Evolutionary conservation across 1,284 basidiomycete species (phyloP).

Genomic region (Lentinula novae-zelandiae): DNA sequence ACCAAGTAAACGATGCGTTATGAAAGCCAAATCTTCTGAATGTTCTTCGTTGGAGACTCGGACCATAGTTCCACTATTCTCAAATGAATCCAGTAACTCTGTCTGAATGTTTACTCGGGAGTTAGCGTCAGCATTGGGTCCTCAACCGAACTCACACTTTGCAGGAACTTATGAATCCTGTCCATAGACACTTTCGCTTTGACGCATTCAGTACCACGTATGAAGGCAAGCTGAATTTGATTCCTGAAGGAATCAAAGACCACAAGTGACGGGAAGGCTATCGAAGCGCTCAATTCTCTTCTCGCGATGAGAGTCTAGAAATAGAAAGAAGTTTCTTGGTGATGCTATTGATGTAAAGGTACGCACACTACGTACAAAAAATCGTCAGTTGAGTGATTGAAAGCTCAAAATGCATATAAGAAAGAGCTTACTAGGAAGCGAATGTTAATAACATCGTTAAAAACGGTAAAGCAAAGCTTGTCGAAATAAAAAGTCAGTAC

Average conservation of each 20-base stretch:
- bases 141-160: conserved; percentile 22
- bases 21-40: conserved; percentile 34
- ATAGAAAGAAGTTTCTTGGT: conserved; percentile 25
- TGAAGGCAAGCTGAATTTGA: conserved; percentile 4
- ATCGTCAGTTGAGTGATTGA: neutral
- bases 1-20: conserved; percentile 43
- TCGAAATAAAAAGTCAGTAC: neutral
- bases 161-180: conserved; percentile 41
- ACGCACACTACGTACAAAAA: neutral
- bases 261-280: conserved; percentile 16
- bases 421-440: conserved; percentile 26
- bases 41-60: conserved; percentile 23
- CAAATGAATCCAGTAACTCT: conserved; percentile 40
- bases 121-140: conserved; percentile 12
- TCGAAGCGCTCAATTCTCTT: conserved; percentile 16
- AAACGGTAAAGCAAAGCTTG: conserved; percentile 46
- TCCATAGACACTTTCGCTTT: conserved; percentile 36
- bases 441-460: conserved; percentile 55
- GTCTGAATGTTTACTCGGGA: conserved; percentile 28
- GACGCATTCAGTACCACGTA: conserved; percentile 20
- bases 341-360: neutral
- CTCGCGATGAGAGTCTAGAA: conserved; percentile 35
- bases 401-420: neutral
- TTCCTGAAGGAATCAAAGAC: conserved; percentile 20
- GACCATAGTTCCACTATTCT: conserved; percentile 13